These are phyloP conservation scores for Penicillium sp. DNA, from an alignment of 2,329 filamentous ascomycete species.

Conservation along the genomic window DNA sequence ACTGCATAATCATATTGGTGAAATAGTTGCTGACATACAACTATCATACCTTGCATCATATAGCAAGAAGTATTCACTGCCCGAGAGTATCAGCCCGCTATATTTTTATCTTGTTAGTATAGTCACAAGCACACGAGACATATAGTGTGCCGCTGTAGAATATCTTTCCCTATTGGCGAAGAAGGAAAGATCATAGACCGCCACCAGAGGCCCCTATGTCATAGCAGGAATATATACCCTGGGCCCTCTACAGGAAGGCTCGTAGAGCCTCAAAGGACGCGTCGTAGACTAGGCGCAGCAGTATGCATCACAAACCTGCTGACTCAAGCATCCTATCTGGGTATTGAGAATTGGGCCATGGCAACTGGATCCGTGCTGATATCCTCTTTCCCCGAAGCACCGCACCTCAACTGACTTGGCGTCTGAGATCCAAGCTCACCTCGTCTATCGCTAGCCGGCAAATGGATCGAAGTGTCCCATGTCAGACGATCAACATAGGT, in stretches of 20 bases:
- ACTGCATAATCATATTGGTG: too few relatives aligned
- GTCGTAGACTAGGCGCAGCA: neutral
- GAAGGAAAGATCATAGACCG: too few relatives aligned
- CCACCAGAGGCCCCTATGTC: neutral
- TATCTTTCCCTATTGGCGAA: too few relatives aligned
- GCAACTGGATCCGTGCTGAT: neutral
- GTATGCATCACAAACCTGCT: neutral
- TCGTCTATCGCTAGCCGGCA: neutral
- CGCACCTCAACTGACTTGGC: neutral
- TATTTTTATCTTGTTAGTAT: too few relatives aligned
- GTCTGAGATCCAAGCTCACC: neutral
- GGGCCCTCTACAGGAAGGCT: too few relatives aligned
- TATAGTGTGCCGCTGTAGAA: neutral
- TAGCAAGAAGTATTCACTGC: neutral
- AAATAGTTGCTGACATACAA: too few relatives aligned
- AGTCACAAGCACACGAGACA: neutral
- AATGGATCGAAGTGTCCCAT: neutral
- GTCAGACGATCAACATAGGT: neutral
- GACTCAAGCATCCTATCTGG: neutral
- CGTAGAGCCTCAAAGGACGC: neutral
- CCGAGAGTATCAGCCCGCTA: neutral
- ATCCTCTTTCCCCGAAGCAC: neutral
- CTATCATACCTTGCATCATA: neutral
- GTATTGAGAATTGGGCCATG: neutral
- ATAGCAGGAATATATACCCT: neutral